Base-by-base conservation (phyloP, 139 green algal species). In the Coelastrella sp. region DNA sequence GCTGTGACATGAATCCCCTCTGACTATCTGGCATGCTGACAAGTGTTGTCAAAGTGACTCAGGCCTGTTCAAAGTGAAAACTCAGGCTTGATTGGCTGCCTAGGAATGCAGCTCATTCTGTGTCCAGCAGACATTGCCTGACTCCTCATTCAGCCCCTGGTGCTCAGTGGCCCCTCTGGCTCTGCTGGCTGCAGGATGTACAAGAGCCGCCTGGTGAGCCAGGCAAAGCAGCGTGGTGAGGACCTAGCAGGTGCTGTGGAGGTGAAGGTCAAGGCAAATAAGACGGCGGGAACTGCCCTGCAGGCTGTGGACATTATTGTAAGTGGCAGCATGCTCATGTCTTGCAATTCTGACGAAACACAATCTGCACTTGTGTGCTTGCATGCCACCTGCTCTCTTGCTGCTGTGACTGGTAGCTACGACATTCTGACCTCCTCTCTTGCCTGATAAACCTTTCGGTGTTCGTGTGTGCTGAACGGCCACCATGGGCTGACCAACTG, bases 171-270 rank as follows among this genome's bases (percentile, higher is more conserved):
- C 19, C 83, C 80, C 19, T 81, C 20, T 49, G 7, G 25, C 6
- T 22, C 25, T 78, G 60, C n/a, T 74, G n/a, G 22, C 19, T 6
- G 68, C 73, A 90, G 85, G 85, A 90, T 90, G 85, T 90, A 90
- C 85, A 90, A 90, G 73, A 84, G 27, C 25, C 59, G 27, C 6
- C 7, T n/a, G 49, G 57, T 78, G 73, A 10, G 17, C 25, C 65
- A 58, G 25, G 84, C 84, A 6, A 70, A 58, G 19, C 57, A 60
- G 74, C 17, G 19, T 17, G 85, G 85, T 49, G 56, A 84, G 59
- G 85, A 84, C 24, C 24, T 90, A 12, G 24, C 73, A 82, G 85
- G 85, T 10, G 85, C 58, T 22, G 73, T 90, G 7, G 74, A 49
- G 12, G 73, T 76, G 17, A 76, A 76, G 68, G 68, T 76, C 68